A percentile compares a stretch with the other conserved stretches of the same genome.
Conservation (phyloP, 2,329 filamentous ascomycete genomes). For the Fusarium caatingaense region DNA sequence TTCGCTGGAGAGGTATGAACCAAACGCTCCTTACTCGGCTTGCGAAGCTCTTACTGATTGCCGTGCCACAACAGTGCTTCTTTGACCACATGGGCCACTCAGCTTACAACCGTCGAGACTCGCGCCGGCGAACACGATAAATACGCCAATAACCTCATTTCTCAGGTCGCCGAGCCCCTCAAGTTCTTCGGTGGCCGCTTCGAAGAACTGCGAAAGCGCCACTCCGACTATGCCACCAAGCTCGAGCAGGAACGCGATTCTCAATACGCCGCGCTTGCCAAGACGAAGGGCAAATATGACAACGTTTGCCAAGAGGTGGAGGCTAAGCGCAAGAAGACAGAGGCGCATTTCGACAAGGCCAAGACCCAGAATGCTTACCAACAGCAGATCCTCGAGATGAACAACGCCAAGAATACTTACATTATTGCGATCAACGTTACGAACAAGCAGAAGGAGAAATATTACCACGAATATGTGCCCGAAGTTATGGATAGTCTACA, state of each 20-base stretch:
- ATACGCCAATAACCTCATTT: conserved; percentile 81
- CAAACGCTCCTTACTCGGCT: background rate
- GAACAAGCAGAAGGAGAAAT: conserved; percentile 97
- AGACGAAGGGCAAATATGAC: conserved; percentile 94
- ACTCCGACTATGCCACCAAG: conserved; percentile 88
- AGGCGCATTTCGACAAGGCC: conserved; percentile 91
- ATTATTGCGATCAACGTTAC: conserved; percentile 95
- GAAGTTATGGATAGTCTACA: conserved; percentile 94
- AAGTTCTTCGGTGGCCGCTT: conserved; percentile 79
- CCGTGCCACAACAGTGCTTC: conserved; percentile 73
- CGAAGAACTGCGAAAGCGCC: conserved; percentile 92
- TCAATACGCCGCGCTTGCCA: conserved; percentile 86
- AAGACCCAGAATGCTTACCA: conserved; percentile 94
- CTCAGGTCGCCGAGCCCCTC: conserved; percentile 86
- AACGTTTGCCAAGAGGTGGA: conserved; percentile 93
- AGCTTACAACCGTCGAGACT: conserved; percentile 88
- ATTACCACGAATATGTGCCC: conserved; percentile 96
- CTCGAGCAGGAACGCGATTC: conserved; percentile 89
- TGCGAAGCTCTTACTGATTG: conserved; percentile 38
- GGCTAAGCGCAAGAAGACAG: conserved; percentile 91
- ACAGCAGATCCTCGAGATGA: conserved; percentile 93
- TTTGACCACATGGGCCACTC: conserved; percentile 95
- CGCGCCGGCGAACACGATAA: conserved; percentile 90
- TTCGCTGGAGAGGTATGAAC: conserved; percentile 81
- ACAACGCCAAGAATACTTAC: conserved; percentile 98